A percentile compares a stretch with the other conserved stretches of the same genome.
phyloP scores from a whole-genome alignment of 768 basidiomycete genomes.

The Rhizopogon roseolus region DNA sequence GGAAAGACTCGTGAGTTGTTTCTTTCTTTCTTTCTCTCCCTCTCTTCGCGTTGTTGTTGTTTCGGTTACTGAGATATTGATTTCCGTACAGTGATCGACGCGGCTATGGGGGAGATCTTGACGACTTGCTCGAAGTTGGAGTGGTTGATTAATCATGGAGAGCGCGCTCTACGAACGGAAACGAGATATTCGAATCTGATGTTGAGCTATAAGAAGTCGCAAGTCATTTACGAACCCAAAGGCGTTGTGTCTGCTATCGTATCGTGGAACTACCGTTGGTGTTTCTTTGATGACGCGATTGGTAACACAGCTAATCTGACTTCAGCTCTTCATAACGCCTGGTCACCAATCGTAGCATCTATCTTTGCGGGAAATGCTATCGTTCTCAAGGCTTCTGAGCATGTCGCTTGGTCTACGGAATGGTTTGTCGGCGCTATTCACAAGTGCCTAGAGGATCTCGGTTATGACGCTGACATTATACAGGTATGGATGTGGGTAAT shows the following conservation, averaged over 20 bases:
- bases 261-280: conserved; percentile 90
- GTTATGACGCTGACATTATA: conserved; percentile 85
- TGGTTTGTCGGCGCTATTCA: conserved; percentile 82
- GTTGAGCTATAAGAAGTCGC: conserved; percentile 70
- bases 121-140: conserved; percentile 95
- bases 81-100: conserved; percentile 71
- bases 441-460: conserved; percentile 72
- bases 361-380: conserved; percentile 89
- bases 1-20: conserved; percentile 76
- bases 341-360: conserved; percentile 89
- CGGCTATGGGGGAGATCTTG: conserved; percentile 89
- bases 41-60: background rate
- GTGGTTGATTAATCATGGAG: conserved; percentile 86
- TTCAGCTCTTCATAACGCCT: conserved; percentile 85
- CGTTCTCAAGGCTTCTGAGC: conserved; percentile 88
- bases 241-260: conserved; percentile 92
- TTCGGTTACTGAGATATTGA: background rate
- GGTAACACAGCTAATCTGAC: background rate
- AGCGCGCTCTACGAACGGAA: conserved; percentile 69
- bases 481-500: conserved; percentile 44
- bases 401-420: conserved; percentile 86
- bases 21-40: background rate
- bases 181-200: conserved; percentile 62
- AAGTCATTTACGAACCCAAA: conserved; percentile 84
- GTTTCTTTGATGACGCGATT: background rate